A percentile compares a stretch with the other conserved stretches of the same genome.
These are phyloP conservation scores for Geoglossum glabrum DNA, from an alignment of 495 filamentous ascomycete species.

Conservation along the genomic window DNA sequence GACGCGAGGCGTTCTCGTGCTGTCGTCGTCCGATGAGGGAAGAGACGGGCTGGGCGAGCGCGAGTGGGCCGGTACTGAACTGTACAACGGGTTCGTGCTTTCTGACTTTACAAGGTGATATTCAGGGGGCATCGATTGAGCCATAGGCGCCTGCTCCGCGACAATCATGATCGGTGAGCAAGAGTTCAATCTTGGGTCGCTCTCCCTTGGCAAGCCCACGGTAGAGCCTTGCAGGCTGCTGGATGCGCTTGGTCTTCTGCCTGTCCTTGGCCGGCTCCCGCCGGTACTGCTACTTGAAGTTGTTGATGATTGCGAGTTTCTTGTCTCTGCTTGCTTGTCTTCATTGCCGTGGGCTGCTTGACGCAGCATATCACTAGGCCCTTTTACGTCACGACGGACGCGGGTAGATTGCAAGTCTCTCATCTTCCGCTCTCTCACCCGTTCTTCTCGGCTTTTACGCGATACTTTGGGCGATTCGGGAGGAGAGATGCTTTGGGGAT, in stretches of 20 bases:
- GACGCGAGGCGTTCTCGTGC: not conserved
- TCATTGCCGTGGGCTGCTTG: not conserved
- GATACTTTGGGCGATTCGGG: not conserved
- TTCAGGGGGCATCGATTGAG: not conserved
- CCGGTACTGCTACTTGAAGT: not conserved
- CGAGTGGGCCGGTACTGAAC: not conserved
- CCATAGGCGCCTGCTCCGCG: not conserved
- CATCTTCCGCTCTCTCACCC: constrained; percentile 2
- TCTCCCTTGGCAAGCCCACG: not conserved
- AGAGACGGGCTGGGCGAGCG: not conserved
- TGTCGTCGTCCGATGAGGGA: not conserved
- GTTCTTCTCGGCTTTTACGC: constrained; percentile 1
- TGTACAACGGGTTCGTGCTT: not conserved
- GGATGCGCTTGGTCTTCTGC: not conserved
- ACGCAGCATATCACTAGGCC: not conserved
- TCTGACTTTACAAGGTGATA: not conserved
- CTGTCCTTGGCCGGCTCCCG: not conserved
- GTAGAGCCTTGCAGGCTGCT: not conserved
- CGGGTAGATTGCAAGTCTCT: not conserved
- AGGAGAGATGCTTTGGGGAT: not conserved
- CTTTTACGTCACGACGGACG: not conserved
- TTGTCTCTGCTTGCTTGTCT: not conserved
- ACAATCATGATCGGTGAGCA: constrained; percentile 2
- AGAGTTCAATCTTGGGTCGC: not conserved
- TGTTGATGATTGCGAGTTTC: not conserved